Conservation (phyloP, 345 rosid species). For the Eucalyptus paniculata region DNA sequence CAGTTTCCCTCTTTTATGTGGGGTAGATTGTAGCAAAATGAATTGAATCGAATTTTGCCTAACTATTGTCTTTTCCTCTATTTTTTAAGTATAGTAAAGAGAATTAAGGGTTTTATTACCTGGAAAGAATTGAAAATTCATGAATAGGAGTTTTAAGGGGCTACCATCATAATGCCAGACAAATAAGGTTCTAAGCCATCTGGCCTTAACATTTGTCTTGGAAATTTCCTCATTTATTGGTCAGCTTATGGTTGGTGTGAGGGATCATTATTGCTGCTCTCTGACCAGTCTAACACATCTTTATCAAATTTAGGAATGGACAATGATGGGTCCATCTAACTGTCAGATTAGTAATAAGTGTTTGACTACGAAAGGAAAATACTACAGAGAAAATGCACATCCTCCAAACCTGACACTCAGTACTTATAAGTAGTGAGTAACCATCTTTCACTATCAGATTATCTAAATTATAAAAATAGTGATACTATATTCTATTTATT, state of each 20-base stretch:
- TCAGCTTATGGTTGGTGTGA: neutral
- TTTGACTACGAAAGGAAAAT: neutral
- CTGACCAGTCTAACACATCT: neutral
- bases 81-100: neutral
- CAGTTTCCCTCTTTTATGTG: neutral
- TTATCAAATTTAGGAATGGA: neutral
- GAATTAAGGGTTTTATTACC: neutral
- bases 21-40: neutral
- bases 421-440: neutral
- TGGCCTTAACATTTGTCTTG: neutral
- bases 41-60: neutral
- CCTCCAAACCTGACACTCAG: neutral
- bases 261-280: neutral
- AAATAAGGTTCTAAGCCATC: neutral
- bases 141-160: neutral
- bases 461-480: neutral
- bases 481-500: neutral
- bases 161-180: neutral
- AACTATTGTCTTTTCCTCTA: neutral
- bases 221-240: neutral
- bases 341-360: neutral
- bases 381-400: neutral
- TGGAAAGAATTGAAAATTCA: neutral
- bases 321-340: neutral
- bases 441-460: neutral